phyloP scores from a whole-genome alignment of 768 basidiomycete species.

The Thelephora ganbajun region DNA sequence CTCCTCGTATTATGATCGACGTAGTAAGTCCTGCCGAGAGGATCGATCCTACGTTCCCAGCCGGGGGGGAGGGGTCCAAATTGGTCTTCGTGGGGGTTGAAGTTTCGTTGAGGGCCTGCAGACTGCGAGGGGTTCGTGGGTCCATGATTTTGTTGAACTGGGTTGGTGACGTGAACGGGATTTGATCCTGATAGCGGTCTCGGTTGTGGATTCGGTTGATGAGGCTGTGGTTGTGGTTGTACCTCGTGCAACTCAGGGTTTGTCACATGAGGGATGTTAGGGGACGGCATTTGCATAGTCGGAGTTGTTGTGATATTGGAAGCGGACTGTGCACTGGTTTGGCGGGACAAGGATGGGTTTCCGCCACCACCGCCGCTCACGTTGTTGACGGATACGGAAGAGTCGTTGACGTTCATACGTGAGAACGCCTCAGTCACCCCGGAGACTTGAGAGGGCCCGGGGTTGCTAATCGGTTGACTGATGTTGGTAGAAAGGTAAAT shows the following conservation, averaged over 20 bases:
- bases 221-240: constrained; percentile 5
- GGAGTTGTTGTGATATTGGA: constrained; percentile 25
- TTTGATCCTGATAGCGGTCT: constrained; percentile 7
- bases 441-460: constrained; percentile 61
- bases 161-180: not conserved
- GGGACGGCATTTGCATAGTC: constrained; percentile 26
- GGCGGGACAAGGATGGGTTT: constrained; percentile 40
- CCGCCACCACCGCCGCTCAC: constrained; percentile 13
- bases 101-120: constrained; percentile 46
- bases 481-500: constrained; percentile 92
- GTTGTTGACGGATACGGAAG: constrained; percentile 40
- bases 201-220: constrained; percentile 8
- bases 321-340: constrained; percentile 54
- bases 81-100: constrained; percentile 92
- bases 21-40: constrained; percentile 91
- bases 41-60: constrained; percentile 97
- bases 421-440: constrained; percentile 45
- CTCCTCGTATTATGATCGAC: constrained; percentile 97
- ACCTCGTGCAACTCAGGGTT: constrained; percentile 7
- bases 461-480: constrained; percentile 70
- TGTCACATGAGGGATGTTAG: constrained; percentile 13
- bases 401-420: constrained; percentile 45
- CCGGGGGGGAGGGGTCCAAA: constrained; percentile 80
- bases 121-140: constrained; percentile 10
- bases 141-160: not conserved